phyloP scores from a whole-genome alignment of 2,329 filamentous ascomycete species.

The Acephala macrosclerotiorum region DNA sequence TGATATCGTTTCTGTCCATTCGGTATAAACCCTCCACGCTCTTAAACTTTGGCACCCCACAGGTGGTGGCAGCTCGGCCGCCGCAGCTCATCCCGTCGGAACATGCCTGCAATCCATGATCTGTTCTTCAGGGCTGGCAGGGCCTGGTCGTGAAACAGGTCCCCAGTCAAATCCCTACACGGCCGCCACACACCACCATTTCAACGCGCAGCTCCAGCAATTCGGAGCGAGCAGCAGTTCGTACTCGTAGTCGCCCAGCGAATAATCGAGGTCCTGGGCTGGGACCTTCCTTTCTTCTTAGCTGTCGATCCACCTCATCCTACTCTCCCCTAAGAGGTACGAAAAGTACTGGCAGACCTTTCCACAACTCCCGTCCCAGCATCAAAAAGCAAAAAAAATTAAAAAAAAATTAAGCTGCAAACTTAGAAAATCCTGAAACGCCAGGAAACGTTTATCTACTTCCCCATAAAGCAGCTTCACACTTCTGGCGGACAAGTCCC shows the following conservation, averaged over 20 bases:
- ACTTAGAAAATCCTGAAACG: slow-evolving; percentile 28
- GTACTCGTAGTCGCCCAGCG: background rate
- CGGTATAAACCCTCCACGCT: slow-evolving; percentile 17
- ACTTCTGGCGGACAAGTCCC: slow-evolving; percentile 9
- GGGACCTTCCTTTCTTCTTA: slow-evolving; percentile 1
- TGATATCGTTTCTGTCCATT: slow-evolving; percentile 10
- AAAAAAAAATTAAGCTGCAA: slow-evolving; percentile 23
- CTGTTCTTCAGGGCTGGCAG: background rate
- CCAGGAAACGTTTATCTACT: slow-evolving; percentile 28
- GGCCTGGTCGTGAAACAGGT: slow-evolving; percentile 8
- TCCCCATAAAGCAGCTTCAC: slow-evolving; percentile 23
- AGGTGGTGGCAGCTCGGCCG: slow-evolving; percentile 11
- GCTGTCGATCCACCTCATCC: slow-evolving; percentile 1
- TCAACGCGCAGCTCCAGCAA: background rate
- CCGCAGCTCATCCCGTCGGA: slow-evolving; percentile 21
- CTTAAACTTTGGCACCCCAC: slow-evolving; percentile 17
- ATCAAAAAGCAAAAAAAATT: slow-evolving; percentile 10
- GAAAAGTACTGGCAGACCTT: background rate
- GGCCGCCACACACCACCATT: background rate
- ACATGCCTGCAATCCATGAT: slow-evolving; percentile 15
- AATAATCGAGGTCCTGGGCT: background rate
- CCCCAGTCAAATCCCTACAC: background rate
- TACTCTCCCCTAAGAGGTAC: background rate
- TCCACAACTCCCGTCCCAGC: slow-evolving; percentile 3
- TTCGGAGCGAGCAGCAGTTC: background rate